Evolutionary conservation across 768 basidiomycete genomes (phyloP), one percentile per base, ranked within the genome.

Genomic region (Naganishia onofrii): DNA sequence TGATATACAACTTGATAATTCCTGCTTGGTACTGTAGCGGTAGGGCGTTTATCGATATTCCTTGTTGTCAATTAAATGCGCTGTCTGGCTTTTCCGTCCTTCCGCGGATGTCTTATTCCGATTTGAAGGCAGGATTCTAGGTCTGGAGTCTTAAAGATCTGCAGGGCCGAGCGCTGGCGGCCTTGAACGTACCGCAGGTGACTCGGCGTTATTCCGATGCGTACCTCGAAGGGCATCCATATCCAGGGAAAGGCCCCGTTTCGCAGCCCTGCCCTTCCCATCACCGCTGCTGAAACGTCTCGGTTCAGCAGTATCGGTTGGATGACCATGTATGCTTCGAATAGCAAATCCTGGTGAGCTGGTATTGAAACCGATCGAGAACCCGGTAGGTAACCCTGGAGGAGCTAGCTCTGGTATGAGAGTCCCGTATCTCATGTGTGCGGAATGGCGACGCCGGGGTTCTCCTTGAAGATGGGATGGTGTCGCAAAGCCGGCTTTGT

Each of bases 361-460:
- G 8, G 81, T 79, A 42, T 79, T 80, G 36, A 82, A 67, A 10
- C 81, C 81, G 34, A 82, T 82, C 0, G 74, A 71, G 75, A 82
- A 81, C 0, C 79, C 79, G 8, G 78, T 76, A 1, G 78, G 79
- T 2, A 77, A 71, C 2, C 77, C 77, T 9, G 66, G 69, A 1
- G 77, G 76, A 23, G 74, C 72, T 19, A 76, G 63, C 36, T 80
- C 79, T 15, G 79, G 77, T 13, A 80, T 67, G 28, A 80, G 76
- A 0, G 75, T 76, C 5, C 79, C 79, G 69, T 77, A 79, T 38
- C 77, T 52, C 29, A 76, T 70, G 38, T 48, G 69, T 58, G 67
- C 26, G 69, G 58, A 44, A 19, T 54, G 66, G 23, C 46, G 65
- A 10, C 32, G 63, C 46, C 8, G 26, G 23, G 65, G 48, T 26